Percentiles rank a stretch among this genome's conserved stretches.
phyloP scores from a whole-genome alignment of 371 early-diverging fungal genomes.

The Actinomucor elegans region DNA sequence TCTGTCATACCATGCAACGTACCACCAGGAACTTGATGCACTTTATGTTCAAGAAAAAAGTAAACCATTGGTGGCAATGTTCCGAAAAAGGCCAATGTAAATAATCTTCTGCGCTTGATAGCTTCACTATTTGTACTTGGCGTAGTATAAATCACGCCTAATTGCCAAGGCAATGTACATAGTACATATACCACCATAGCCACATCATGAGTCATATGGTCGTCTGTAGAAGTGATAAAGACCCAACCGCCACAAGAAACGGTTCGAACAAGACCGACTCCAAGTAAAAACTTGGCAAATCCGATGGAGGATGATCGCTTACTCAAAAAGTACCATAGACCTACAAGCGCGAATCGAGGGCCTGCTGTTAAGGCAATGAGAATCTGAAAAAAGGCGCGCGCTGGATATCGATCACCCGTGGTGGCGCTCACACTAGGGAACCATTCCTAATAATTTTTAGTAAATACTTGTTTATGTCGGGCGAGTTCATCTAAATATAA shows the following conservation, averaged over 20 bases:
- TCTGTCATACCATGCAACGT: too few species aligned
- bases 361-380: slow-evolving; percentile 75
- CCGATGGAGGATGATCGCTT: slow-evolving; percentile 31
- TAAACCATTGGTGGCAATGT: slow-evolving; percentile 73
- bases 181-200: slow-evolving; percentile 76
- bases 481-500: too few species aligned
- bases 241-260: slow-evolving; percentile 79
- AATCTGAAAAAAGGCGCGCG: slow-evolving; percentile 74
- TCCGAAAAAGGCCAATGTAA: slow-evolving; percentile 60
- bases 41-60: slow-evolving; percentile 76
- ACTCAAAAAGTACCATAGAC: slow-evolving; percentile 58
- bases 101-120: slow-evolving; percentile 30
- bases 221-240: slow-evolving; percentile 79
- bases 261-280: slow-evolving; percentile 69
- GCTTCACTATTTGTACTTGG: slow-evolving; percentile 15
- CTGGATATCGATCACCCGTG: slow-evolving; percentile 82
- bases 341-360: slow-evolving; percentile 65
- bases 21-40: slow-evolving; percentile 69
- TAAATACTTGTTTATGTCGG: too few species aligned
- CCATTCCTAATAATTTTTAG: too few species aligned
- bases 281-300: slow-evolving; percentile 55
- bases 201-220: slow-evolving; percentile 73
- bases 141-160: slow-evolving; percentile 52
- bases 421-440: slow-evolving; percentile 82
- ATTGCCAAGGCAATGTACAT: slow-evolving; percentile 73